Evolutionary conservation across 2,329 filamentous ascomycete species (phyloP).

Genomic region (Lojkania enalia): DNA sequence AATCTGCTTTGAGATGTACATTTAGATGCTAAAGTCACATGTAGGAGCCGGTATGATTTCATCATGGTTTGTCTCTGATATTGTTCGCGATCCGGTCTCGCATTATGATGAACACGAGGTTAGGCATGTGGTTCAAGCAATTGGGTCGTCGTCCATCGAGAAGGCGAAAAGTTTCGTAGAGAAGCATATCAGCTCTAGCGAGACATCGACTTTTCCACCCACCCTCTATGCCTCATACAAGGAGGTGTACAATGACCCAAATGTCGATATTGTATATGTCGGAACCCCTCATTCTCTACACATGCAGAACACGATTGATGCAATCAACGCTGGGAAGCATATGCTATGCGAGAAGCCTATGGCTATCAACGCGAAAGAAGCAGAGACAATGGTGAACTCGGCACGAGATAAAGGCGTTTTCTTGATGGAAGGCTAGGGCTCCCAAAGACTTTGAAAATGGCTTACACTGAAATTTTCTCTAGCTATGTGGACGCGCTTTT

Average conservation of each 20-base stretch:
- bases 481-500: slow-evolving; percentile 82
- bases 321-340: slow-evolving; percentile 75
- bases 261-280: slow-evolving; percentile 81
- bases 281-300: slow-evolving; percentile 86
- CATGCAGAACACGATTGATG: slow-evolving; percentile 80
- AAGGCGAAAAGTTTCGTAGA: slow-evolving; percentile 8
- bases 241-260: slow-evolving; percentile 72
- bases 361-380: slow-evolving; percentile 75
- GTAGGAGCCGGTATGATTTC: slow-evolving; percentile 3
- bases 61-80: slow-evolving; percentile 11
- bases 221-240: slow-evolving; percentile 74
- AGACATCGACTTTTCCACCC: slow-evolving; percentile 50
- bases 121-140: slow-evolving; percentile 8
- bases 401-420: slow-evolving; percentile 62
- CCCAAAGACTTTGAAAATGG: background rate
- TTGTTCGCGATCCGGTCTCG: background rate
- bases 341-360: slow-evolving; percentile 86
- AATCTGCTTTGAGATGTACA: background rate
- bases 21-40: background rate
- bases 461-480: background rate
- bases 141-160: slow-evolving; percentile 8
- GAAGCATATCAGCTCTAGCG: background rate
- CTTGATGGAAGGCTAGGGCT: slow-evolving; percentile 24
- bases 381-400: slow-evolving; percentile 67
- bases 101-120: background rate